A percentile compares a stretch with the other conserved stretches of the same genome.
Evolutionary conservation across 306 rosid species (phyloP).

Genomic region (Cajanus cajan): DNA sequence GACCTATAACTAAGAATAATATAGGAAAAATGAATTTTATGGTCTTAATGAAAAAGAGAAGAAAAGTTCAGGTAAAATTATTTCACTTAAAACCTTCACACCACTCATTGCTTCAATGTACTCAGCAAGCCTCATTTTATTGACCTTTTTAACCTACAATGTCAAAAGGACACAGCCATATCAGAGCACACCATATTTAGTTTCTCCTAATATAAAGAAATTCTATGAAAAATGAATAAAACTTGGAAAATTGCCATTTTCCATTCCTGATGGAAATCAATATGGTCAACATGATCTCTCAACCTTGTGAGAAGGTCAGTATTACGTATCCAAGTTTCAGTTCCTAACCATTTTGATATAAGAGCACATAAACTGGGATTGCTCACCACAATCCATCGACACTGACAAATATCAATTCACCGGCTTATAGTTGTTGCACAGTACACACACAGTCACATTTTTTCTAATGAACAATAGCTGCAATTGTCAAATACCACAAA

Average conservation of each 20-base stretch:
- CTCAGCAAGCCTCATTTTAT: slow-evolving; percentile 76
- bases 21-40: slow-evolving; percentile 19
- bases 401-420: too few species aligned
- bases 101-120: slow-evolving; percentile 75
- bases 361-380: too few species aligned
- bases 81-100: slow-evolving; percentile 52
- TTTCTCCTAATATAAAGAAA: slow-evolving; percentile 24
- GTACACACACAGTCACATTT: too few species aligned
- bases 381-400: too few species aligned
- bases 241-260: slow-evolving; percentile 50
- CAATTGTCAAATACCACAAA: too few species aligned
- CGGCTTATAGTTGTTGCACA: too few species aligned
- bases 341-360: too few species aligned
- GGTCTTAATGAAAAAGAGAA: slow-evolving; percentile 9
- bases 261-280: slow-evolving; percentile 60
- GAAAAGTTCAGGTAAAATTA: slow-evolving; percentile 8
- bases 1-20: slow-evolving; percentile 50
- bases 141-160: slow-evolving; percentile 61
- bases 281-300: too few species aligned
- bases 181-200: slow-evolving; percentile 18
- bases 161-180: slow-evolving; percentile 16
- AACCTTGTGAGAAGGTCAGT: too few species aligned
- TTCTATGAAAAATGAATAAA: background rate
- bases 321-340: too few species aligned
- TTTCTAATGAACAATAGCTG: too few species aligned